Evolutionary conservation across 495 filamentous ascomycete species (phyloP), one percentile per base, ranked within the genome.

Genomic region (Penicillium arizonense): DNA sequence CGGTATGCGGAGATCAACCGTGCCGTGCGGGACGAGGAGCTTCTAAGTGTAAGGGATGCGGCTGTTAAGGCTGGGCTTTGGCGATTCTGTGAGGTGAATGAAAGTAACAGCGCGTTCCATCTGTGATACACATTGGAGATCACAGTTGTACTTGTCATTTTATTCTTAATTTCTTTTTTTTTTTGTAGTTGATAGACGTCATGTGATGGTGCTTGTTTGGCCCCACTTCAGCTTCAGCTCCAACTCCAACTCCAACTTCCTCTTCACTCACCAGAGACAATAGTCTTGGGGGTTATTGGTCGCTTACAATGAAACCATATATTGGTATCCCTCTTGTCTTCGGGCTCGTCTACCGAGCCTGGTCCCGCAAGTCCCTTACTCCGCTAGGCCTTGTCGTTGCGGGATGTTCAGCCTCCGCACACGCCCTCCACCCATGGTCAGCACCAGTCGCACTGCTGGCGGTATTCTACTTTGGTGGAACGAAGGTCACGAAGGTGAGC

Each of bases 371-470:
- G 21, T 91, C 89, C 7, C 77, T 96, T 39, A 94, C 90, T 11
- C 85, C 87, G 0, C 71, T 77, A 30, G 90, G 90, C 38, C 79
- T 92, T 53, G 61, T 85, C 9, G 77, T 81, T 18, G 91, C 91
- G 11, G 71, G 70, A 20, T 53, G 86, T 28, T 95, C 95, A 7
- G 92, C 90, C 8, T 65, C 78, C 47, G 81, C 85, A 3, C 94
- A 98, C 68, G 89, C 91, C 9, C 58, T 90, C 18, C 94, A 97
- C 70, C 92, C 94, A 8, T 96, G 89, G 89, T 87, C 86, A 48
- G 73, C 91, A n/a, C 91, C 89, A 2, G 95, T 96, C 68, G 77
- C 80, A 20, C 78, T 97, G 10, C 79, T 98, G 3, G 78, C 77
- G 36, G 82, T 92, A 14, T 98, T 98, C 76, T 97, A 96, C 75